Evolutionary conservation across 2,329 filamentous ascomycete genomes (phyloP), one percentile per base, ranked within the genome.

Genomic region (Ramularia endophylla): DNA sequence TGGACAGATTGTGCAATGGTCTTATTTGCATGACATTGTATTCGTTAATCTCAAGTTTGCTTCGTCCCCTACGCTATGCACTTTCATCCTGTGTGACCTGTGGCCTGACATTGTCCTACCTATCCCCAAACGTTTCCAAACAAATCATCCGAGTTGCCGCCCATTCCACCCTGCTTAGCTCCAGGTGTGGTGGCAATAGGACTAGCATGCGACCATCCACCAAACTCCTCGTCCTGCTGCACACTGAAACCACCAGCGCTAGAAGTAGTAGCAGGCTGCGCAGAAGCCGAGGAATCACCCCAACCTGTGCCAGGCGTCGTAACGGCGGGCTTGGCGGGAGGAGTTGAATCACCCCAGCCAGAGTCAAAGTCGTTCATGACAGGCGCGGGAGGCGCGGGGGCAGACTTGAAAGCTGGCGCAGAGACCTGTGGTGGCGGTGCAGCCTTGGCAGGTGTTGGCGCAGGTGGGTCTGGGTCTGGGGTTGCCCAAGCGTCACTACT

Each of bases 101-200:
- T 25, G 11, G 18, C 33, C 33, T 18, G n/a, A 36, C n/a, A n/a
- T n/a, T n/a, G n/a, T n/a, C n/a, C n/a, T n/a, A n/a, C 27, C 43
- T 69, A 95, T 68, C 88, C 78, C 90, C 90, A 97, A 36, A 97
- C 90, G 65, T 97, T 97, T 22, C 84, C 88, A 66, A 97, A 97
- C 57, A 97, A 64, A 68, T 97, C 90, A 52, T 95, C 90, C 37
- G 66, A 63, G 29, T 41, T 48, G 20, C 67, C 71, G 40, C 78
- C 80, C 33, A 45, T 44, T 41, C 67, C 62, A 18, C 74, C 67
- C 25, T 81, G 69, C 36, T 73, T 66, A 11, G 64, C 57, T 19
- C 65, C 59, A 17, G 64, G 64, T 36, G 62, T 63, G 31, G 61
- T 61, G 15, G 69, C 58, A 22, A 65, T 61, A 43, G 71, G 67